A percentile compares a stretch with the other conserved stretches of the same genome.
Conservation (phyloP, 2,329 filamentous ascomycete species). For the Cyphellophora attinorum region DNA sequence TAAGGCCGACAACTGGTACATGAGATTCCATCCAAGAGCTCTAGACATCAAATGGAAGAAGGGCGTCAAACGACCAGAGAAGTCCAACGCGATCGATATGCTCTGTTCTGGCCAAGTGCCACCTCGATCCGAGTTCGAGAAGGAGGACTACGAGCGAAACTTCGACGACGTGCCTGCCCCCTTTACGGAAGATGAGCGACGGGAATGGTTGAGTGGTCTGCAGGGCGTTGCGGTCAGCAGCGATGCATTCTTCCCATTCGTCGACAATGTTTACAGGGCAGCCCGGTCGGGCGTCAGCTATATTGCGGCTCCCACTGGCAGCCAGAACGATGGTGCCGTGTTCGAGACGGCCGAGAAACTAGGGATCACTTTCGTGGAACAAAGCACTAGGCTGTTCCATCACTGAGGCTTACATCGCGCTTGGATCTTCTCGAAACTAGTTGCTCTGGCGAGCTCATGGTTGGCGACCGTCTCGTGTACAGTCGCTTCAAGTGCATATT, state of each 20-base stretch:
- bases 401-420: constrained; percentile 53
- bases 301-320: constrained; percentile 85
- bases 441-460: too few species aligned
- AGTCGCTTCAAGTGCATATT: too few species aligned
- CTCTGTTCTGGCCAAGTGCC: constrained; percentile 77
- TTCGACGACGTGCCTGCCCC: constrained; percentile 80
- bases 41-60: constrained; percentile 92
- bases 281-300: constrained; percentile 86
- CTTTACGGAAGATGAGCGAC: constrained; percentile 76
- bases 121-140: constrained; percentile 73
- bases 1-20: constrained; percentile 99
- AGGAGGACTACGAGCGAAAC: constrained; percentile 73
- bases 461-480: too few species aligned
- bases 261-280: constrained; percentile 93
- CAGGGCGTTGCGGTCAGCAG: constrained; percentile 70
- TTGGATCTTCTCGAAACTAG: too few species aligned
- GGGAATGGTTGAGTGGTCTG: constrained; percentile 76
- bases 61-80: constrained; percentile 90
- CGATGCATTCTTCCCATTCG: constrained; percentile 98
- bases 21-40: constrained; percentile 89
- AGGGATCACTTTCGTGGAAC: constrained; percentile 89
- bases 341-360: constrained; percentile 84
- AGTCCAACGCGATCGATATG: constrained; percentile 96
- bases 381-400: constrained; percentile 88
- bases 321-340: constrained; percentile 37